These are phyloP conservation scores for Ustilago xerochloae DNA, from an alignment of 1,284 basidiomycete genomes.

Conservation along the genomic window DNA sequence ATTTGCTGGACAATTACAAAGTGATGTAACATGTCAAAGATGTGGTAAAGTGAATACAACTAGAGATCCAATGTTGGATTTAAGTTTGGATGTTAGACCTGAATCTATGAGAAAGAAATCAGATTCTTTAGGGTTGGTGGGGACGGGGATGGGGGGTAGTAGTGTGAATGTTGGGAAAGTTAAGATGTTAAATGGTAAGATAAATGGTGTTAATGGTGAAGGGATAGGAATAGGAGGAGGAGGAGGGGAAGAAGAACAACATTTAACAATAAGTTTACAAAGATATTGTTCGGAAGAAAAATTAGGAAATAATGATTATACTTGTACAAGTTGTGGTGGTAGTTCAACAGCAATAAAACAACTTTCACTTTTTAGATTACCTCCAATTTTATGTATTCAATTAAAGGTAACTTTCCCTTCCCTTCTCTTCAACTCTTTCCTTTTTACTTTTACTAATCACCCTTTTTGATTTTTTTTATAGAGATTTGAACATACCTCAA, in stretches of 20 bases:
- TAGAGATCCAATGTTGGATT: constrained; percentile 88
- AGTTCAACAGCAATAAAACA: constrained; percentile 73
- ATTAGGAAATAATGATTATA: constrained; percentile 69
- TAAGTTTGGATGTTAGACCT: constrained; percentile 81
- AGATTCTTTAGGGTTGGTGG: too few relatives aligned
- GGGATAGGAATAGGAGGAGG: too few relatives aligned
- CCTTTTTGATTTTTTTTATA: too few relatives aligned
- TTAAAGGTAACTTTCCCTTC: constrained; percentile 78
- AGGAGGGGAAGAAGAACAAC: constrained; percentile 57
- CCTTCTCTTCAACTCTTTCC: constrained; percentile 2
- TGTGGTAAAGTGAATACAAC: constrained; percentile 80
- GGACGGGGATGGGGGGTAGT: too few relatives aligned
- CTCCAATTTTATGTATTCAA: constrained; percentile 91
- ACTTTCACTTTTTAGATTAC: constrained; percentile 83
- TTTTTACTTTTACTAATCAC: not conserved
- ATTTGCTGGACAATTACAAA: constrained; percentile 87
- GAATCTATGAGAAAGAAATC: constrained; percentile 37
- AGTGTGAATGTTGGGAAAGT: constrained; percentile 29
- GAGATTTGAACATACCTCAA: constrained; percentile 84
- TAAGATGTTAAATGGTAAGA: constrained; percentile 15
- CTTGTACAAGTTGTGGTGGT: constrained; percentile 70
- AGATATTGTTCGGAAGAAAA: constrained; percentile 62
- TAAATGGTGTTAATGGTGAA: constrained; percentile 9
- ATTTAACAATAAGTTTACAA: constrained; percentile 51
- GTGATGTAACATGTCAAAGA: constrained; percentile 85